phyloP scores from a whole-genome alignment of 805 yeast species.

The Candida verbasci region DNA sequence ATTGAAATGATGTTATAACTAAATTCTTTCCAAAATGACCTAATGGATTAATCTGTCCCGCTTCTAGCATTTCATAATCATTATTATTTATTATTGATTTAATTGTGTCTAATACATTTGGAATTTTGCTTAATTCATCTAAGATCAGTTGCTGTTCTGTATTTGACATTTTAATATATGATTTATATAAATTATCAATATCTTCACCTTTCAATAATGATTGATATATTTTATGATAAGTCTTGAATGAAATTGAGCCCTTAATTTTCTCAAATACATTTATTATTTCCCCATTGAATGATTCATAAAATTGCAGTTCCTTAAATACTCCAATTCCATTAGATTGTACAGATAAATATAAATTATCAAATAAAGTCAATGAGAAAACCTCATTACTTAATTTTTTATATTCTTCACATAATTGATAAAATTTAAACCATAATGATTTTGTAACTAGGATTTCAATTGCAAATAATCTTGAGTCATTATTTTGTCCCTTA shows the following conservation, averaged over 20 bases:
- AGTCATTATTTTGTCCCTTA: not conserved
- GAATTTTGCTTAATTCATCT: slow-evolving; percentile 21
- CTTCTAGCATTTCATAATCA: slow-evolving; percentile 4
- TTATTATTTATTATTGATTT: slow-evolving; percentile 16
- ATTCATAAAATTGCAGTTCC: slow-evolving; percentile 29
- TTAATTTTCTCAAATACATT: slow-evolving; percentile 19
- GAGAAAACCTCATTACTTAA: slow-evolving; percentile 58
- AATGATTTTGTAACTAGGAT: slow-evolving; percentile 36
- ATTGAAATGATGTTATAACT: slow-evolving; percentile 22
- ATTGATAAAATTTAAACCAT: slow-evolving; percentile 65
- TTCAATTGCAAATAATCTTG: slow-evolving; percentile 6
- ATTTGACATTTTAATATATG: slow-evolving; percentile 22
- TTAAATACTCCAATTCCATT: slow-evolving; percentile 31
- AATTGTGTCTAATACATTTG: slow-evolving; percentile 21
- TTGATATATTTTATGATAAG: slow-evolving; percentile 20
- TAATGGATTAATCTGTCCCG: slow-evolving; percentile 9
- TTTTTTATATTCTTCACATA: slow-evolving; percentile 68
- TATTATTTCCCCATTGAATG: slow-evolving; percentile 17
- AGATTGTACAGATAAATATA: slow-evolving; percentile 21
- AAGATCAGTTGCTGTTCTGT: slow-evolving; percentile 18
- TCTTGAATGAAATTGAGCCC: slow-evolving; percentile 24
- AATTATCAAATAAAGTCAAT: slow-evolving; percentile 22
- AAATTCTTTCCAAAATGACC: slow-evolving; percentile 21
- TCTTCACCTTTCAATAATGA: slow-evolving; percentile 12
- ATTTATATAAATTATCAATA: slow-evolving; percentile 20